Conservation (phyloP, 495 filamentous ascomycete genomes). For the Annulohypoxylon maeteangense region DNA sequence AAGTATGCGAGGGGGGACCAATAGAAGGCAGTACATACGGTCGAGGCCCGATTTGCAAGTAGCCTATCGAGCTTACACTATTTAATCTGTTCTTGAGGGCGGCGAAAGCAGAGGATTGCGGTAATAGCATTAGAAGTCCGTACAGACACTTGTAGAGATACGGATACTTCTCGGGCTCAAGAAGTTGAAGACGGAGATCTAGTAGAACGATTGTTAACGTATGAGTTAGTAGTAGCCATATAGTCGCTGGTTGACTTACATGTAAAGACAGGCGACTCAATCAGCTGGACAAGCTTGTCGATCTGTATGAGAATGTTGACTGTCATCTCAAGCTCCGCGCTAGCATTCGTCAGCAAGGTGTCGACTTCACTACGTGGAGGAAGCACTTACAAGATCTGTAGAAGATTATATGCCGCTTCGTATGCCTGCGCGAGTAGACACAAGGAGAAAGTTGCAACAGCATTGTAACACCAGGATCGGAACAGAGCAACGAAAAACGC, state of each 20-base stretch:
- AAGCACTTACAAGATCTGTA: conserved; percentile 87
- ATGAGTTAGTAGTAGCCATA: conserved; percentile 5
- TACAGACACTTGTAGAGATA: conserved; percentile 99
- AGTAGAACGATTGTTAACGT: conserved; percentile 24
- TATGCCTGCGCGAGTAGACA: conserved; percentile 98
- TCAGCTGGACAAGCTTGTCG: conserved; percentile 96
- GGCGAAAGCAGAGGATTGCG: conserved; percentile 96
- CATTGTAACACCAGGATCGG: conserved; percentile 98
- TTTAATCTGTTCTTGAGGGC: conserved; percentile 97
- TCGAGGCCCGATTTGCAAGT: conserved; percentile 84
- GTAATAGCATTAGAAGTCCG: conserved; percentile 95
- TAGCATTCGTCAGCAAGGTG: conserved; percentile 53
- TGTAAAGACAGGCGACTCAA: conserved; percentile 98
- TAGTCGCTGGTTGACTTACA: conserved; percentile 63
- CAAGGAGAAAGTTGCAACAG: conserved; percentile 95
- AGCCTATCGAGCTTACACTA: conserved; percentile 95
- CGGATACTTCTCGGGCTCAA: conserved; percentile 97
- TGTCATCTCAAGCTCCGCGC: conserved; percentile 98
- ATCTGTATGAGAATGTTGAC: conserved; percentile 99
- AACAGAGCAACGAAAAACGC: conserved; percentile 95
- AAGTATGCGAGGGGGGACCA: conserved; percentile 42
- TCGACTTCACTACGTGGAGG: neutral
- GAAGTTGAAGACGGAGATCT: conserved; percentile 95
- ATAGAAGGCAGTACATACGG: conserved; percentile 68
- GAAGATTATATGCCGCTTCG: conserved; percentile 95